Conservation (phyloP, 352 stramenopile species). For the Globisporangium mamillatum region DNA sequence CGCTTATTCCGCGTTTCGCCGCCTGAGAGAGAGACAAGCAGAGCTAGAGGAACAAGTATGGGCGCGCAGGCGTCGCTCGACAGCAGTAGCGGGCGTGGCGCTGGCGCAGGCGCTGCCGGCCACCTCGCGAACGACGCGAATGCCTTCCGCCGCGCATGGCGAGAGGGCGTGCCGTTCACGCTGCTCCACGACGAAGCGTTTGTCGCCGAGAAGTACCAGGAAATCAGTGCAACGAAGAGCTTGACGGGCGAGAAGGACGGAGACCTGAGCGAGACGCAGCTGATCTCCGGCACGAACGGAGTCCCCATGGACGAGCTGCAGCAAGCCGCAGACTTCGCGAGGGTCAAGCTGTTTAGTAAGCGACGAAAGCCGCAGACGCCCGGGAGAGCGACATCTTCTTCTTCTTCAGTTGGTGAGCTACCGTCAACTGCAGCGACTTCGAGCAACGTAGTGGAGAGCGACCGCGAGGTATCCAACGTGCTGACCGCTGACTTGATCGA, state of each 20-base stretch:
- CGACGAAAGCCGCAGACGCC: conserved; percentile 7
- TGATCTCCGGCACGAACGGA: conserved; percentile 47
- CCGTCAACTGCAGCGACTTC: neutral
- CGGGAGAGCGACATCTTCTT: neutral
- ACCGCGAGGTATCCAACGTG: conserved; percentile 26
- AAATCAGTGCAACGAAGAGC: conserved; percentile 19
- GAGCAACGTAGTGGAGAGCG: conserved; percentile 15
- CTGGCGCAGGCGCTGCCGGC: neutral
- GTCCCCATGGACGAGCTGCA: conserved; percentile 55
- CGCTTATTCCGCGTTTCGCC: neutral
- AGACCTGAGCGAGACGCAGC: conserved; percentile 17
- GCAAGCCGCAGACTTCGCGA: conserved; percentile 48
- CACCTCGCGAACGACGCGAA: conserved; percentile 7
- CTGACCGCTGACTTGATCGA: conserved; percentile 34
- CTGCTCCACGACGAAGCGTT: conserved; percentile 70
- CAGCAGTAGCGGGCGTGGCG: neutral
- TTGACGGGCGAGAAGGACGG: conserved; percentile 22
- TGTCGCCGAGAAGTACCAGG: conserved; percentile 63
- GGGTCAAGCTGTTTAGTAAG: conserved; percentile 53
- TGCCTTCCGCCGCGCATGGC: conserved; percentile 33
- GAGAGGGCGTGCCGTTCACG: conserved; percentile 59
- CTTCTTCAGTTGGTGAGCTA: neutral
- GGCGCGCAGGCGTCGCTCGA: conserved; percentile 9
- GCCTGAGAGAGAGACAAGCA: neutral
- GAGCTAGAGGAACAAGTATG: conserved; percentile 1